Percentiles rank a stretch among this genome's conserved stretches.
Conservation (phyloP, 352 stramenopile genomes). For the Phytophthora sansomeana region DNA sequence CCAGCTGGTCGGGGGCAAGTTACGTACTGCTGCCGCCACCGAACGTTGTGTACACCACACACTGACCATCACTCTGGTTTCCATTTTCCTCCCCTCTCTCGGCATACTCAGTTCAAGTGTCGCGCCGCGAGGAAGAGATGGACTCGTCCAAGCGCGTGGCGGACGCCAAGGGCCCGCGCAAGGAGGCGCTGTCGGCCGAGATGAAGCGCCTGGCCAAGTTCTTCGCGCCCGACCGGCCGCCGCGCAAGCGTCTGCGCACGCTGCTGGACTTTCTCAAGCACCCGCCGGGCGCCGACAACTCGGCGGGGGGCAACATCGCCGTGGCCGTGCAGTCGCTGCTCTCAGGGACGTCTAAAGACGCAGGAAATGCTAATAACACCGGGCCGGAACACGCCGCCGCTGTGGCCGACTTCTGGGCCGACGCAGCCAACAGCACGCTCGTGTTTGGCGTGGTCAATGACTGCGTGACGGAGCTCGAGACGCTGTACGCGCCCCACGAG, state of each 20-base stretch:
- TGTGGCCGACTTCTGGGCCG: conserved; percentile 81
- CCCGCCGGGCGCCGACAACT: conserved; percentile 35
- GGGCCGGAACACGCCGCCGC: conserved; percentile 54
- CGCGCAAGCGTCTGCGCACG: conserved; percentile 85
- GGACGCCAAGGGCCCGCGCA: conserved; percentile 49
- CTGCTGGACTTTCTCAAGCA: conserved; percentile 88
- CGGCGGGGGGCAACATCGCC: conserved; percentile 63
- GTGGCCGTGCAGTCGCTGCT: conserved; percentile 77
- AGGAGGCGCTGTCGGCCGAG: conserved; percentile 48
- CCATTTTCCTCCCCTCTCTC: not conserved
- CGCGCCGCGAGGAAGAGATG: conserved; percentile 20
- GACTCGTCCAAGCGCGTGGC: conserved; percentile 50
- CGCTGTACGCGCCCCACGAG: conserved; percentile 83
- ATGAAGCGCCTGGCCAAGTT: conserved; percentile 90
- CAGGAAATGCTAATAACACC: conserved; percentile 20
- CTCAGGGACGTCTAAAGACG: conserved; percentile 59
- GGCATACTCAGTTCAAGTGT: conserved; percentile 17
- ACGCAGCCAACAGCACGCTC: conserved; percentile 68
- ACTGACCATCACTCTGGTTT: not conserved
- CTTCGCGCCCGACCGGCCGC: conserved; percentile 81
- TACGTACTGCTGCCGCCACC: not conserved
- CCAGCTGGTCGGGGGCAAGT: too few relatives aligned
- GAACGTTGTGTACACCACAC: conserved; percentile 1
- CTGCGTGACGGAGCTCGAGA: conserved; percentile 86
- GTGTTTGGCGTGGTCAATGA: conserved; percentile 85